phyloP scores from a whole-genome alignment of 2,329 filamentous ascomycete species.

The Bipolaris cookei region DNA sequence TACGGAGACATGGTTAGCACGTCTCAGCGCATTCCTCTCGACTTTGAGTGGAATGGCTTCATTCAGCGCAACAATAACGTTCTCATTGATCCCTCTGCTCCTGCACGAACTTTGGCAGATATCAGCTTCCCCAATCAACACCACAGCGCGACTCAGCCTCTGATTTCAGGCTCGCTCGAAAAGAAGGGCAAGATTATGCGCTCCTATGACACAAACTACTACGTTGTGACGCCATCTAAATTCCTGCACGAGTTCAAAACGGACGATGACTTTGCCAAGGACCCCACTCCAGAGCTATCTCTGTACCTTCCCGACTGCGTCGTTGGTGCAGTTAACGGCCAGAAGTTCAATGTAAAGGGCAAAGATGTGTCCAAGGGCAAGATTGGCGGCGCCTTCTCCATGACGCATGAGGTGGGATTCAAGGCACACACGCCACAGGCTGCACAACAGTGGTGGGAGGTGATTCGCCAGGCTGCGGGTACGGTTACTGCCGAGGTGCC shows the following conservation, averaged over 20 bases:
- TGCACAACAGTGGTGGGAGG: constrained; percentile 82
- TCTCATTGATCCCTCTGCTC: constrained; percentile 77
- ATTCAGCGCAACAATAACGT: constrained; percentile 70
- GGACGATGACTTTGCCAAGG: constrained; percentile 73
- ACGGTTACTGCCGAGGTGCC: constrained; percentile 52
- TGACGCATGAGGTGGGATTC: constrained; percentile 81
- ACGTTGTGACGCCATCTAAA: constrained; percentile 85
- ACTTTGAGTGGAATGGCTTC: constrained; percentile 95
- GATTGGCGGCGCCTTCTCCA: constrained; percentile 79
- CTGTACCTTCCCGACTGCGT: constrained; percentile 91
- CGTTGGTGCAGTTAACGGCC: constrained; percentile 72
- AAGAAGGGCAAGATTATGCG: constrained; percentile 89
- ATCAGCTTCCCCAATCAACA: constrained; percentile 89
- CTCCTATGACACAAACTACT: constrained; percentile 81
- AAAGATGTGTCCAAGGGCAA: constrained; percentile 84
- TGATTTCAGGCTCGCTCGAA: constrained; percentile 88
- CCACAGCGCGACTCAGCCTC: constrained; percentile 76
- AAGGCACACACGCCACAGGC: constrained; percentile 83
- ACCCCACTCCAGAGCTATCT: constrained; percentile 83
- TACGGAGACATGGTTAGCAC: constrained; percentile 83
- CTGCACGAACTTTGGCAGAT: constrained; percentile 73
- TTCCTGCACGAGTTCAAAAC: constrained; percentile 98
- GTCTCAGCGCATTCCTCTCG: constrained; percentile 76
- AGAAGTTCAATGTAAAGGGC: constrained; percentile 94
- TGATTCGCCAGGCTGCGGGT: constrained; percentile 69